Evolutionary conservation across 1,284 basidiomycete species (phyloP), one percentile per base, ranked within the genome.

Genomic region (Sporisorium exsertum): DNA sequence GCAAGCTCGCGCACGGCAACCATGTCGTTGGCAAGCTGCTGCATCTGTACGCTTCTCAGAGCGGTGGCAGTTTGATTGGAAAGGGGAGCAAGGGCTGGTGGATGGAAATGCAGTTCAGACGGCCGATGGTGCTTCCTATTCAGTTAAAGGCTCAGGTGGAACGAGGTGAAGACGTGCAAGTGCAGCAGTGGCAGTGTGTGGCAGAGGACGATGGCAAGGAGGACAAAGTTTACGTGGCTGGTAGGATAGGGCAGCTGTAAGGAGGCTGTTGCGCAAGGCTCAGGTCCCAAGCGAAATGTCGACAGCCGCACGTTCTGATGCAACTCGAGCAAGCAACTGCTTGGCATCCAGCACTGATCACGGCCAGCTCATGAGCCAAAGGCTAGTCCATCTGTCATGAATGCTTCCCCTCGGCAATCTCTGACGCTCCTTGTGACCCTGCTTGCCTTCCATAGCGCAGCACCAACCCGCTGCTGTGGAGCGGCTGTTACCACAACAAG

Each of bases 1-100:
- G 62, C 15, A 63, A 56, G 32, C 64, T 71, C 27, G 68, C 68
- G 3, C 68, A 64, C 50, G 68, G 62, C 16, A 64, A 64, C 26
- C 68, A 71, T 20, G 57, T 71, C 8, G 62, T 64, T 4, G 68
- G 54, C 12, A 54, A 50, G 15, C 2, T 51, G 33, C 12, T 71
- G 20, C 29, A 45, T 15, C 33, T 55, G 18, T 46, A 46, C 45
- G 45, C 45, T 26, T 26, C 22, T 2, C 45, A 26, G 33, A 35
- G 13, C 10, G 22, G 45, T 2, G 15, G 9, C 24, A 8, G 22
- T 12, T 16, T n/a, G 22, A 22, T 4, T 10, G 29, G 29, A 32
- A 10, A 5, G 12, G 35, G 26, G 15, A 50, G 8, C 37, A 45
- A 40, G 15, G 55, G 52, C 1, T 58, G 66, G 56, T 68, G 55